Percentiles rank a stretch among this genome's conserved stretches.
phyloP scores from a whole-genome alignment of 2,329 filamentous ascomycete genomes.

The Fusarium vanettenii region DNA sequence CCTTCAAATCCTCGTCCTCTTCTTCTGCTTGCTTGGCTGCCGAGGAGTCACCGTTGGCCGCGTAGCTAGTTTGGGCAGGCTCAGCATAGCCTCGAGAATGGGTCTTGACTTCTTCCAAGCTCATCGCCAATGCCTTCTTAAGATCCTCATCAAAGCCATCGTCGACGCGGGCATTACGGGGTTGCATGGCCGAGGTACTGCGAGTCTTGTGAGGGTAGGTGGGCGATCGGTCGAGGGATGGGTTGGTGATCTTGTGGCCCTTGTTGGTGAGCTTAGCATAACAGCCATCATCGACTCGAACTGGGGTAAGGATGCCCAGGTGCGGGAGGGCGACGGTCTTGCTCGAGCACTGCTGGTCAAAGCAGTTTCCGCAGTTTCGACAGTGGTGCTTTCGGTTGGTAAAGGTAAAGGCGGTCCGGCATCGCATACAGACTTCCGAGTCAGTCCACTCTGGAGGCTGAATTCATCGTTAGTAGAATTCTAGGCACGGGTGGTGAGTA shows the following conservation, averaged over 20 bases:
- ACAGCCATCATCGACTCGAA: constrained; percentile 96
- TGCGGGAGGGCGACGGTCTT: constrained; percentile 91
- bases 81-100: constrained; percentile 80
- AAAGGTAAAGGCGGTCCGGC: constrained; percentile 93
- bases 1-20: constrained; percentile 92
- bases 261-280: constrained; percentile 89
- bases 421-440: constrained; percentile 98
- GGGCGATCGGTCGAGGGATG: constrained; percentile 62
- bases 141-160: constrained; percentile 95
- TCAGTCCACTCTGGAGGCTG: constrained; percentile 97
- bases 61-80: constrained; percentile 56
- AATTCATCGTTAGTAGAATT: constrained; percentile 12
- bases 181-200: constrained; percentile 81
- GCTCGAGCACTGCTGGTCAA: constrained; percentile 93
- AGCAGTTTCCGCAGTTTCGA: constrained; percentile 96
- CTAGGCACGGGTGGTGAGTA: neutral
- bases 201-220: constrained; percentile 72
- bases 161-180: constrained; percentile 87
- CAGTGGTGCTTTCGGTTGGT: constrained; percentile 99
- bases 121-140: constrained; percentile 95
- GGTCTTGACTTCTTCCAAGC: constrained; percentile 88
- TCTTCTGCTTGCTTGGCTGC: constrained; percentile 72
- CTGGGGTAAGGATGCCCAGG: constrained; percentile 89
- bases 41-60: constrained; percentile 50
- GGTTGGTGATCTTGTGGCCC: constrained; percentile 51